Evolutionary conservation across 2,329 filamentous ascomycete genomes (phyloP), one percentile per base, ranked within the genome.

Genomic region (Myriosclerotinia duriaeana): DNA sequence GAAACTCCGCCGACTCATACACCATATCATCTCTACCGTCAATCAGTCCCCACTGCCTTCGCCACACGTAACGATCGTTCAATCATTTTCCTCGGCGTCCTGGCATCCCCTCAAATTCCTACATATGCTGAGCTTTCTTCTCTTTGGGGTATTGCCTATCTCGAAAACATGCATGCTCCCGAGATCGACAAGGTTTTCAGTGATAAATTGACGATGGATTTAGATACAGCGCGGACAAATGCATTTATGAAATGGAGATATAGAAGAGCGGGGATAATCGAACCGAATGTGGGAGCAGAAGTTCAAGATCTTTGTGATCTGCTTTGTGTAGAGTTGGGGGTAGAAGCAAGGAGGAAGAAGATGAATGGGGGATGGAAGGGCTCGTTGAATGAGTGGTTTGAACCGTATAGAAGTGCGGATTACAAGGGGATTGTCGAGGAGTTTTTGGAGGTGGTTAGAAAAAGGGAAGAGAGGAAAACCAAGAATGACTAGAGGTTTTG

Each of bases 21-120:
- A 17, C 63, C 64, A 5, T 67, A 61, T 34, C 67, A 55, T 26
- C 58, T 69, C 20, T 93, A 93, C 59, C 69, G 75, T 2, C 67
- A 72, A 12, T 63, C 77, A 4, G 65, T 77, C 5, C 65, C 72
- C 6, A 72, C 72, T 4, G 34, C 53, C 1, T 48, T 76, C 11
- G 74, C 75, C 2, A 72, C 72, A 0, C 53, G 70, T 40, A 74
- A 73, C 7, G 76, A 79, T 64, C 72, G 77, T 2, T 76, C 74
- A 0, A 71, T 79, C 20, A 58, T 72, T 53, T 74, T 78, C 64
- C 74, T 73, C 1, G 78, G 77, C 20, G 48, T 66, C 6, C 20
- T 66, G 3, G 64, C 64, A 44, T 61, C 55, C 2, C 55, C 64
- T 14, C 64, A 66, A 26, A 66, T 66, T 15, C 67, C 65, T 5